Base-by-base conservation (phyloP, 2,329 filamentous ascomycete species). In the Sporothrix pallida region DNA sequence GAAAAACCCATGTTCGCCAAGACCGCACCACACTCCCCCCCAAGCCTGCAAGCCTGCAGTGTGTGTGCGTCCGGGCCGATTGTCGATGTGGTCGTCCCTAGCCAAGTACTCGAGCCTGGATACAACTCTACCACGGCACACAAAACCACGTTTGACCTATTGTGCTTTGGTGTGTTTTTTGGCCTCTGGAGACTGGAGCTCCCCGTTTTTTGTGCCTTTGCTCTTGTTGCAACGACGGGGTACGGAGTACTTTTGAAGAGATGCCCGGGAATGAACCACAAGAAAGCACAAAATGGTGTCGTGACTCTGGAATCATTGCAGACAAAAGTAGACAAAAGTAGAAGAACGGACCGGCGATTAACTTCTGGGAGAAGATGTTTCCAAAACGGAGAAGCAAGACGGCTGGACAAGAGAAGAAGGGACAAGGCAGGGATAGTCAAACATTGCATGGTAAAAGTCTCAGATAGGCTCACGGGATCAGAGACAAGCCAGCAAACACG, bases 21-120 rank as follows among this genome's bases (percentile, higher is more conserved):
- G 26, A 60, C 56, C 20, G 56, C 56, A 60, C 56, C 56, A 60
- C 56, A 42, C 15, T 42, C 20, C 13, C 15, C 15, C 58, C 58
- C 26, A 15, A 17, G 15, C 17, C n/a, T 56, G 52, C 52, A 56
- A 12, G 20, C 7, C 20, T 9, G 23, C 20, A 12, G 52, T 42
- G 42, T 48, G 62, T 48, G 42, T 48, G 58, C 42, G 15, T 67
- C 62, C 62, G 62, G 62, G 62, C 62, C 62, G 62, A 67, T 67
- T 67, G 62, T 67, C 62, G 42, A 67, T 58, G 54, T 50, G 48
- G 13, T 17, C 48, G 31, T 37, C 31, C 31, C 31, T 37, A 37
- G 31, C 31, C 7, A 6, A 37, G 31, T 3, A 26, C 23, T 37
- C 31, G 31, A 56, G 20, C 52, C 52, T 23, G 23, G 20, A 20